Evolutionary conservation across 176 grass and related monocot genomes (phyloP).

Genomic region (Cymbopogon citratus): DNA sequence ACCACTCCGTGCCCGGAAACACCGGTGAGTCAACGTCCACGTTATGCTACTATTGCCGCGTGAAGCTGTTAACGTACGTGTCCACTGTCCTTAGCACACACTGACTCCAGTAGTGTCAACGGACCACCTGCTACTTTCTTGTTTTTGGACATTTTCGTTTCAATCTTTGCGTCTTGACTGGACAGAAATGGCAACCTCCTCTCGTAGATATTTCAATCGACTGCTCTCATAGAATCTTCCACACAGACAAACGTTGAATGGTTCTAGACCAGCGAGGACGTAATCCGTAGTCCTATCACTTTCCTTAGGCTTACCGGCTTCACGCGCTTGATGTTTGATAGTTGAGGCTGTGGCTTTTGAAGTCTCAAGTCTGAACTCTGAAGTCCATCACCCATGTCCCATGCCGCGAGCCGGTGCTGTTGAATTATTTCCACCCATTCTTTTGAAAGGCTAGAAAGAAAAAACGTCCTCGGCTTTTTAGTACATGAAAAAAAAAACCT

Average conservation of each 20-base stretch:
- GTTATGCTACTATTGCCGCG: background rate
- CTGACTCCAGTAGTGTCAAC: background rate
- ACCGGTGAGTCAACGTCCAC: conserved; percentile 8
- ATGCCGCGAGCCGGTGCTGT: no score
- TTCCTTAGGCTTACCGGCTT: background rate
- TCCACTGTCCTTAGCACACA: background rate
- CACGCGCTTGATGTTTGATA: background rate
- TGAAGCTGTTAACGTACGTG: background rate
- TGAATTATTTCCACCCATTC: no score
- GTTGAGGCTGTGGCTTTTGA: no score
- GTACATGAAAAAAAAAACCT: no score
- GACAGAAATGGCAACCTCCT: background rate
- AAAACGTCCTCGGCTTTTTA: no score
- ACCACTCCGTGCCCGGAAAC: background rate
- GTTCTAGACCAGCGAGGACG: no score
- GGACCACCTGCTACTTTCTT: background rate
- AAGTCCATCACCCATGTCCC: no score
- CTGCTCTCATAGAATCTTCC: no score
- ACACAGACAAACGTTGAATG: no score
- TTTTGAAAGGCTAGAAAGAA: no score
- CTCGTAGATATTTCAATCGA: no score
- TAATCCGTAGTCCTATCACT: background rate
- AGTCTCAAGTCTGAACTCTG: no score
- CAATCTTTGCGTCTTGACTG: background rate
- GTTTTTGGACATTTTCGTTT: background rate